Evolutionary conservation across 2,329 filamentous ascomycete genomes (phyloP).

Genomic region (Fusarium incarnatum): DNA sequence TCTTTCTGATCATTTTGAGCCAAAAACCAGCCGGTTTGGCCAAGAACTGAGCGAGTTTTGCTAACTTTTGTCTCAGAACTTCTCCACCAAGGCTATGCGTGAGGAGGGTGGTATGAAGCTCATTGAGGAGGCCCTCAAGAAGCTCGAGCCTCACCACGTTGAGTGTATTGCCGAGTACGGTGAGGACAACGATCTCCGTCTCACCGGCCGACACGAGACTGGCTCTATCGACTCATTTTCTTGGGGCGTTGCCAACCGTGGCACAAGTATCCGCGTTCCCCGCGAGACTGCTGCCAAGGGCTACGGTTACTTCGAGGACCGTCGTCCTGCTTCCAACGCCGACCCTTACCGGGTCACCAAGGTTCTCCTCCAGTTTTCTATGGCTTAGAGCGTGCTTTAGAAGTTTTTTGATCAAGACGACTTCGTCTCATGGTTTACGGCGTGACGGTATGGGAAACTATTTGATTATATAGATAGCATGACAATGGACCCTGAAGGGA

Average conservation of each 20-base stretch:
- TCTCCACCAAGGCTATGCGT: constrained; percentile 90
- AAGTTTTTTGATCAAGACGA: constrained; percentile 9
- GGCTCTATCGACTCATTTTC: constrained; percentile 93
- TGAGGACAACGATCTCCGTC: constrained; percentile 93
- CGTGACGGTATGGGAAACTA: constrained; percentile 30
- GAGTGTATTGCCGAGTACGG: constrained; percentile 95
- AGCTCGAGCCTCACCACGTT: constrained; percentile 79
- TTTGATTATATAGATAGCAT: constrained; percentile 35
- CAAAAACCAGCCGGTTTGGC: background rate
- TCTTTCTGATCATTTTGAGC: background rate
- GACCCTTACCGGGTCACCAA: constrained; percentile 86
- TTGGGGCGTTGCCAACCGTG: constrained; percentile 93
- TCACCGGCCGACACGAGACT: constrained; percentile 95
- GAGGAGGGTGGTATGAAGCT: constrained; percentile 92
- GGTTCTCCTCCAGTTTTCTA: constrained; percentile 64
- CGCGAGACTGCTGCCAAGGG: constrained; percentile 86
- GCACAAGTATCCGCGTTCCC: constrained; percentile 92
- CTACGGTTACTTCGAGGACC: constrained; percentile 94
- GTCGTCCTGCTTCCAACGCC: constrained; percentile 84
- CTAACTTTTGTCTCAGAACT: constrained; percentile 68
- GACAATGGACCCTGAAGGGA: constrained; percentile 4
- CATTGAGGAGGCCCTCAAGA: constrained; percentile 89
- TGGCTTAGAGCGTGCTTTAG: constrained; percentile 31
- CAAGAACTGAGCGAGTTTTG: background rate
- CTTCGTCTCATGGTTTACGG: constrained; percentile 20